phyloP scores from a whole-genome alignment of 1,139 yeast genomes.

The Dujonia santamariae region DNA sequence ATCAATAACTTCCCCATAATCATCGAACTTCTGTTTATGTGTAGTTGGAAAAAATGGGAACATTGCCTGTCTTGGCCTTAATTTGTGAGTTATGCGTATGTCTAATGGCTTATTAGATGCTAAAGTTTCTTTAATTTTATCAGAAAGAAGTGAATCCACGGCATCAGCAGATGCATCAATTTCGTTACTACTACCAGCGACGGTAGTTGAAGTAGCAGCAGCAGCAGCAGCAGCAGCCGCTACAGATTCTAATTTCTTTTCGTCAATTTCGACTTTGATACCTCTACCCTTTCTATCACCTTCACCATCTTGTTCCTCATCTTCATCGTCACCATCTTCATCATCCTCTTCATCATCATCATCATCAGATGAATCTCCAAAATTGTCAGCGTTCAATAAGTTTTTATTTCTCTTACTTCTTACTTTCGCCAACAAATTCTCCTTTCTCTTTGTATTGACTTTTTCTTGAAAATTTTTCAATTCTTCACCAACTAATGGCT shows the following conservation, averaged over 20 bases:
- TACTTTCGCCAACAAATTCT: conserved; percentile 50
- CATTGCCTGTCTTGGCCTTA: conserved; percentile 67
- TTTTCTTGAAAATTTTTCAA: conserved; percentile 44
- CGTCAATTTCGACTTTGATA: conserved; percentile 4
- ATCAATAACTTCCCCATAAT: conserved; percentile 76
- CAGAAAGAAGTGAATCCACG: conserved; percentile 38
- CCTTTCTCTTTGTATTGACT: conserved; percentile 42
- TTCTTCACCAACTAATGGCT: conserved; percentile 48
- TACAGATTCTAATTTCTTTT: no score
- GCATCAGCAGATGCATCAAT: conserved; percentile 24
- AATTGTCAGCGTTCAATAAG: conserved; percentile 46
- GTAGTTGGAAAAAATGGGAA: conserved; percentile 64
- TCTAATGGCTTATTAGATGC: conserved; percentile 52
- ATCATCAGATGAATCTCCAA: conserved; percentile 38
- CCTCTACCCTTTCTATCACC: conserved; percentile 4
- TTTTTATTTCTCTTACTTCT: conserved; percentile 55
- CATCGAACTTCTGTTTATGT: conserved; percentile 64
- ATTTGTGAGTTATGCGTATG: conserved; percentile 54
- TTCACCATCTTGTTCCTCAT: conserved; percentile 16
- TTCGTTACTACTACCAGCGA: background rate
- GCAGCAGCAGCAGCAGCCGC: conserved; percentile 11
- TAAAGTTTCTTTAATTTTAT: conserved; percentile 35
- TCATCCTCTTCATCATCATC: conserved; percentile 43
- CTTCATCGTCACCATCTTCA: conserved; percentile 20
- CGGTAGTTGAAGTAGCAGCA: background rate